Conservation (phyloP, 2,329 filamentous ascomycete species). For the Pseudogymnoascus sp. region DNA sequence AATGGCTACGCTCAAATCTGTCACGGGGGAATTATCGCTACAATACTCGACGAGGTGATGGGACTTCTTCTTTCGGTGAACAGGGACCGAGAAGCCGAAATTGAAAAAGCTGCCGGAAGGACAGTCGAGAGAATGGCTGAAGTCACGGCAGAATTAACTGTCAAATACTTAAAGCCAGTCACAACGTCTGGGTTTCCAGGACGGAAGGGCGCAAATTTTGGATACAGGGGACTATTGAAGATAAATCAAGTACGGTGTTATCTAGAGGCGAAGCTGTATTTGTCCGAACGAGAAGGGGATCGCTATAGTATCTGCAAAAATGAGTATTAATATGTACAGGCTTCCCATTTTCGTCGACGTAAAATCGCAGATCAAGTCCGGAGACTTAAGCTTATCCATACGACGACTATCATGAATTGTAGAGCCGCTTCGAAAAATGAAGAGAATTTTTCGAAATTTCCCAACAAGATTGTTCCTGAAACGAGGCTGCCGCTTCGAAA, state of each 20-base stretch:
- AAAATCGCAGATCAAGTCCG: too few species aligned
- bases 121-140: neutral
- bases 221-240: slow-evolving; percentile 4
- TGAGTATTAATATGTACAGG: neutral
- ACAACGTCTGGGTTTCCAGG: slow-evolving; percentile 6
- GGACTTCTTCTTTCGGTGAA: slow-evolving; percentile 11
- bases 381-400: too few species aligned
- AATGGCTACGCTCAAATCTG: slow-evolving; percentile 10
- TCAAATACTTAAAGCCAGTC: slow-evolving; percentile 11
- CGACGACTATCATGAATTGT: too few species aligned
- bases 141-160: slow-evolving; percentile 12
- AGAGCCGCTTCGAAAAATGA: too few species aligned
- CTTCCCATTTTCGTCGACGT: too few species aligned
- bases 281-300: neutral
- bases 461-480: too few species aligned
- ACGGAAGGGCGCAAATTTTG: slow-evolving; percentile 9
- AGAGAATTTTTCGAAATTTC: too few species aligned
- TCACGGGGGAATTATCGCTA: slow-evolving; percentile 11
- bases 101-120: neutral
- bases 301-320: neutral
- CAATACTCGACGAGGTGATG: slow-evolving; percentile 11
- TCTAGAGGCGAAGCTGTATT: neutral
- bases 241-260: neutral
- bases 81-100: neutral
- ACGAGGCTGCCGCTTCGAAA: too few species aligned